These are phyloP conservation scores for Suillus subaureus DNA, from an alignment of 768 basidiomycete species.

Conservation along the genomic window DNA sequence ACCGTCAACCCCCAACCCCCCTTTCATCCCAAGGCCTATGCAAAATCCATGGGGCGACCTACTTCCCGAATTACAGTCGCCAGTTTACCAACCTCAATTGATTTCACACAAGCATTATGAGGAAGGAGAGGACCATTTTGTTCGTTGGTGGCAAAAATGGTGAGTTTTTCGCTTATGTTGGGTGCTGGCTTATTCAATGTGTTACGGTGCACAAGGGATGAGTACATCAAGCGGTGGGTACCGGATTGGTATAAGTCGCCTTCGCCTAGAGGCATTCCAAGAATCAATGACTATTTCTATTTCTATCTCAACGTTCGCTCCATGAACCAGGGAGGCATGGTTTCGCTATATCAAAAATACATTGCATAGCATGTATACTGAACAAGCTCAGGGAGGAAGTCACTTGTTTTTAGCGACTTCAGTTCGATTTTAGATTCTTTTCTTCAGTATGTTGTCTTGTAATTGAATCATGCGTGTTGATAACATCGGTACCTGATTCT, in stretches of 20 bases:
- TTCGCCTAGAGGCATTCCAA: neutral
- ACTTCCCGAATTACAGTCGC: neutral
- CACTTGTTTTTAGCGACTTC: conserved; percentile 6
- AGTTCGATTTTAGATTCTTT: neutral
- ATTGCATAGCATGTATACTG: neutral
- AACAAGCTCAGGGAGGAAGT: neutral
- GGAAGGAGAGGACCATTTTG: neutral
- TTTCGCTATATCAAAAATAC: neutral
- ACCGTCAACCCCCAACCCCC: neutral
- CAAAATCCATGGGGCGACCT: neutral
- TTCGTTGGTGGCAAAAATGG: conserved; percentile 6
- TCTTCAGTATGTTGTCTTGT: neutral
- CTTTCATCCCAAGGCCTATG: neutral
- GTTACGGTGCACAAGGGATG: neutral
- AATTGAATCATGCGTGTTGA: neutral
- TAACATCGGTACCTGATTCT: neutral
- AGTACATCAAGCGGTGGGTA: neutral
- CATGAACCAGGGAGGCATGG: neutral
- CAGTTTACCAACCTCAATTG: neutral
- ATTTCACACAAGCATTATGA: neutral
- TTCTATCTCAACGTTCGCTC: conserved; percentile 6
- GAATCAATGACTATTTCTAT: neutral
- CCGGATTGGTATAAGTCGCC: neutral
- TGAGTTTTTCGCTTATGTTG: neutral
- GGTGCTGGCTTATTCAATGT: neutral